Conservation (phyloP, 306 rosid species). For the Rosa lucieae region DNA sequence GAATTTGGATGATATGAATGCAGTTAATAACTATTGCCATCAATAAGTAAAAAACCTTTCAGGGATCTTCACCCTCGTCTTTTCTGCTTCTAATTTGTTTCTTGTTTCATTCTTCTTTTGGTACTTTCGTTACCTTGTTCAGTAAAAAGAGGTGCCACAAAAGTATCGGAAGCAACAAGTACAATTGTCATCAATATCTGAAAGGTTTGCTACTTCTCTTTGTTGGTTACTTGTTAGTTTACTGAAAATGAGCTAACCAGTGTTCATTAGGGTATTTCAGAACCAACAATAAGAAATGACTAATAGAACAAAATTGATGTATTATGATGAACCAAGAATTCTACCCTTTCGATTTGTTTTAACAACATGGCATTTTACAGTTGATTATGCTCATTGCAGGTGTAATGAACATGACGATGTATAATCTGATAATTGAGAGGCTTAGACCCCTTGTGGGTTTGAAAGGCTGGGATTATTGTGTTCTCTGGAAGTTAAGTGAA, state of each 20-base stretch:
- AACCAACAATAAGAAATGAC: not conserved
- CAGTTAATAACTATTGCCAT: conserved; percentile 53
- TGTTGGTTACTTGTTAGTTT: not conserved
- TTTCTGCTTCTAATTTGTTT: conserved; percentile 33
- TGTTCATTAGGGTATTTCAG: not conserved
- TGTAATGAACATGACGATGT: conserved; percentile 52
- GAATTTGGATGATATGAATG: conserved; percentile 4
- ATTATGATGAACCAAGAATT: not conserved
- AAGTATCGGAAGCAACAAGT: conserved; percentile 4
- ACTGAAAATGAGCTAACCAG: not conserved
- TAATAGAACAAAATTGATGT: not conserved
- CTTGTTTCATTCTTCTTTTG: conserved; percentile 28
- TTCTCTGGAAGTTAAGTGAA: conserved; percentile 72
- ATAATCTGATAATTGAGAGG: conserved; percentile 53
- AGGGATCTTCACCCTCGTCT: conserved; percentile 40
- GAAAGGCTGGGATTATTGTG: conserved; percentile 86
- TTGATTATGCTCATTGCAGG: conserved; percentile 37
- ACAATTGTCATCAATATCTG: not conserved
- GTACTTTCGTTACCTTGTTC: not conserved
- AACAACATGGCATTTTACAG: not conserved
- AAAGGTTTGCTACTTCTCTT: not conserved
- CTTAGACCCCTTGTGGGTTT: conserved; percentile 74
- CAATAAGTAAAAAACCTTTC: conserved; percentile 37
- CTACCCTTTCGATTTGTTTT: not conserved
- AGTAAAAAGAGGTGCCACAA: conserved; percentile 23